Conservation (phyloP, 345 rosid species). For the Melaleuca quinquenervia region DNA sequence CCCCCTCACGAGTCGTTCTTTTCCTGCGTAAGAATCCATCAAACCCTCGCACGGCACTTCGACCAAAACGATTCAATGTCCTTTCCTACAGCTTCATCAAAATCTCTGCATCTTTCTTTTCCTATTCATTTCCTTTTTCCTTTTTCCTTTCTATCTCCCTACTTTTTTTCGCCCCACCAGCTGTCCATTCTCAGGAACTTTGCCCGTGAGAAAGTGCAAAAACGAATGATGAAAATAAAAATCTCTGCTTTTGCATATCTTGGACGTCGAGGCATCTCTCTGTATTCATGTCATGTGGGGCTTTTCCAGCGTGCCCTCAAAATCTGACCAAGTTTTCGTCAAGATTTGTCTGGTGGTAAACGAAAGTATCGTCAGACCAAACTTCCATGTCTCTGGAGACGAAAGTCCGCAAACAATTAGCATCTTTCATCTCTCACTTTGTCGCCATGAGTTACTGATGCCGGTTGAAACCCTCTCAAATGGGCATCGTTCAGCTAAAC, state of each 20-base stretch:
- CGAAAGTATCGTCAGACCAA: neutral
- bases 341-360: neutral
- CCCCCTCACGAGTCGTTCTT: neutral
- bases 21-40: neutral
- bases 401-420: neutral
- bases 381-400: neutral
- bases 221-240: neutral
- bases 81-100: neutral
- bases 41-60: neutral
- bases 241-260: neutral
- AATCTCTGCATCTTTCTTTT: neutral
- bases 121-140: too few species aligned
- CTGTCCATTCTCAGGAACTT: neutral
- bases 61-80: neutral
- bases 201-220: neutral
- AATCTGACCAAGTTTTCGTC: neutral
- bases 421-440: neutral
- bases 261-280: neutral
- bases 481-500: neutral
- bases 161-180: neutral
- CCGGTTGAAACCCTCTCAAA: neutral
- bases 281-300: neutral
- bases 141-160: neutral
- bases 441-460: neutral
- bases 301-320: neutral